phyloP scores from a whole-genome alignment of 2,329 filamentous ascomycete species.

The Aspergillaceae sp. region DNA sequence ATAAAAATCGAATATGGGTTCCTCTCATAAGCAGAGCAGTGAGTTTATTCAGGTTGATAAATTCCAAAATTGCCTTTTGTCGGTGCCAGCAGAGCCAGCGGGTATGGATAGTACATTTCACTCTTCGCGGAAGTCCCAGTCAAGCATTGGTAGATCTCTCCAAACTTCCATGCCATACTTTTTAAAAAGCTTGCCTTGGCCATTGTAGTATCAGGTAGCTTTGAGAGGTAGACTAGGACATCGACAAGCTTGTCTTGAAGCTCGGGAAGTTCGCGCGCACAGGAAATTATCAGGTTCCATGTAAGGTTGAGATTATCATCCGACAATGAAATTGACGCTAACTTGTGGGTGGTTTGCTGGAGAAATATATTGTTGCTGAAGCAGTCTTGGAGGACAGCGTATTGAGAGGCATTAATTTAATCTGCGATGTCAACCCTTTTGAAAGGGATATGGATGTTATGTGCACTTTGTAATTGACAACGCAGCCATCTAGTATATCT shows the following conservation, averaged over 20 bases:
- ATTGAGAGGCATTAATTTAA: neutral
- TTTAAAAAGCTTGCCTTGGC: neutral
- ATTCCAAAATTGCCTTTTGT: neutral
- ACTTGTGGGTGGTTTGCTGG: neutral
- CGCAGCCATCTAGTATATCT: no score
- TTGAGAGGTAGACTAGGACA: conserved; percentile 1
- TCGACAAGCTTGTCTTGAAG: conserved; percentile 4
- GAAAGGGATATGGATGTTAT: no score
- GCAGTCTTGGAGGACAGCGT: neutral
- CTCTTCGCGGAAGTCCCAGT: conserved; percentile 5
- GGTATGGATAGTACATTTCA: conserved; percentile 7
- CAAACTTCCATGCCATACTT: conserved; percentile 6
- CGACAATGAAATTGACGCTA: neutral
- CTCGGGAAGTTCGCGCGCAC: neutral
- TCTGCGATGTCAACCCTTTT: neutral
- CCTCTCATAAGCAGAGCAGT: conserved; percentile 5
- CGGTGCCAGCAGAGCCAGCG: neutral
- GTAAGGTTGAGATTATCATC: neutral
- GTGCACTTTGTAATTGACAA: no score
- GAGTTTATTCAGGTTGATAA: conserved; percentile 3
- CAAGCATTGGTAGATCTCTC: conserved; percentile 7
- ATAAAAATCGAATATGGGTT: conserved; percentile 3
- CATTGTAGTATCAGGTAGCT: conserved; percentile 1
- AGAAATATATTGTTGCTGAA: neutral
- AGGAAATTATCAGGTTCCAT: neutral